Evolutionary conservation across 805 yeast species (phyloP), one percentile per base, ranked within the genome.

Genomic region (Torulaspora gathmanii): DNA sequence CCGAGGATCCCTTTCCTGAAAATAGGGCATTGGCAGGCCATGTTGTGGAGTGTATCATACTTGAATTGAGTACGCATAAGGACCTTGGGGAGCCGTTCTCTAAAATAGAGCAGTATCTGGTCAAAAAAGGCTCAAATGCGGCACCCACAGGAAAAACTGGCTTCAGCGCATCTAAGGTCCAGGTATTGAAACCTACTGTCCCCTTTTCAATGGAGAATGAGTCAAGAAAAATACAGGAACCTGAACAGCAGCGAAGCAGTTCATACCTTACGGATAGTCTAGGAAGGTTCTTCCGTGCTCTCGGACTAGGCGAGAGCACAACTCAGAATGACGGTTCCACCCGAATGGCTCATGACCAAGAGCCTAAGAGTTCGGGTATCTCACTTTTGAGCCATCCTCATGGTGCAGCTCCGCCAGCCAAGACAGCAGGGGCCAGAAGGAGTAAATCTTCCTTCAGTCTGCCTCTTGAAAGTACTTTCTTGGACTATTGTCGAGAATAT

Each of bases 1-100:
- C 95, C 1, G 89, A 84, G 52, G 99, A 93, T 64, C 96, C 98
- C 0, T 93, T 84, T 63, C 68, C 76, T 28, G 95, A 88, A 63
- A 89, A 90, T 5, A 79, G 78, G 46, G 76, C 76, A 38, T 71
- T 79, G 48, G 91, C 96, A 0, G 82, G 81, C 44, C 79, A 76
- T 23, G 75, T 88, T 11, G 82, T 88, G 15, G 97, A 89, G 61
- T 79, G 74, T 49, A 80, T 89, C 17, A 69, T 86, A 63, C 58
- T 77, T 39, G 76, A 78, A 46, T 67, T 91, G 42, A 67, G 64
- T 37, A 61, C 61, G 4, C 65, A 65, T 46, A 75, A 79, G 49
- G 80, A 82, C 39, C 75, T 91, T 27, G 79, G 82, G 0, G 82
- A 76, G 1, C 72, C 82, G 4, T 90, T 83, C 9, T 63, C 60